Percentiles rank a stretch among this genome's conserved stretches.
Conservation (phyloP, 768 basidiomycete species). For the Tylopilus subfusipes region DNA sequence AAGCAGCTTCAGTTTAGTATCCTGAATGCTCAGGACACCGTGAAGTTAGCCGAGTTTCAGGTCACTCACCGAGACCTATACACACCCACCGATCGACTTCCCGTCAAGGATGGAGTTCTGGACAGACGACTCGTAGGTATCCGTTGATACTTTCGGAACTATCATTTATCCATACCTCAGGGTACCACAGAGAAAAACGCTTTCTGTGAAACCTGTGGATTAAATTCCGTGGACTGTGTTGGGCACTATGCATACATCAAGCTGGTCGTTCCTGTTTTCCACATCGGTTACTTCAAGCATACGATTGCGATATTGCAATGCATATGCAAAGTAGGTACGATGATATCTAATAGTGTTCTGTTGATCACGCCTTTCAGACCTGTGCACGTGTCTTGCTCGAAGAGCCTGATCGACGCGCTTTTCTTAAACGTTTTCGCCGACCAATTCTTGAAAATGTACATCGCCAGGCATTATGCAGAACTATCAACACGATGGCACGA, state of each 20-base stretch:
- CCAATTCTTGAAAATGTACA: constrained; percentile 91
- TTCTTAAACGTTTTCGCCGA: constrained; percentile 86
- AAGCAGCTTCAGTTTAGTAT: constrained; percentile 96
- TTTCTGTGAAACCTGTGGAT: constrained; percentile 93
- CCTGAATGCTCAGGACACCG: constrained; percentile 91
- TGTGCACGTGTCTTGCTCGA: constrained; percentile 90
- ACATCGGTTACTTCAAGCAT: constrained; percentile 98
- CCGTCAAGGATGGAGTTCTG: constrained; percentile 88
- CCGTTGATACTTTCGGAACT: neutral
- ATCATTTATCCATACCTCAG: constrained; percentile 37
- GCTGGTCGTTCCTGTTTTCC: constrained; percentile 93
- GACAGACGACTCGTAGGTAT: constrained; percentile 80
- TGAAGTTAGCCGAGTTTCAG: constrained; percentile 94
- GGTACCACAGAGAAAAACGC: constrained; percentile 92
- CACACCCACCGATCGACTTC: constrained; percentile 74
- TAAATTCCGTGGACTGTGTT: constrained; percentile 89
- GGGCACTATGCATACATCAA: constrained; percentile 99
- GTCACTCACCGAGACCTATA: constrained; percentile 92
- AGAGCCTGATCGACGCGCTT: constrained; percentile 79
- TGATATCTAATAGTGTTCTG: neutral
- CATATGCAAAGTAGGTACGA: constrained; percentile 80
- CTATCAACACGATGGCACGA: constrained; percentile 81
- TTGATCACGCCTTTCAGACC: constrained; percentile 45
- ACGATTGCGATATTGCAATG: constrained; percentile 90
- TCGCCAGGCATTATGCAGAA: constrained; percentile 75